Evolutionary conservation across 164 flowering plant genomes (phyloP).

Genomic region (Paratinospora sagittata): DNA sequence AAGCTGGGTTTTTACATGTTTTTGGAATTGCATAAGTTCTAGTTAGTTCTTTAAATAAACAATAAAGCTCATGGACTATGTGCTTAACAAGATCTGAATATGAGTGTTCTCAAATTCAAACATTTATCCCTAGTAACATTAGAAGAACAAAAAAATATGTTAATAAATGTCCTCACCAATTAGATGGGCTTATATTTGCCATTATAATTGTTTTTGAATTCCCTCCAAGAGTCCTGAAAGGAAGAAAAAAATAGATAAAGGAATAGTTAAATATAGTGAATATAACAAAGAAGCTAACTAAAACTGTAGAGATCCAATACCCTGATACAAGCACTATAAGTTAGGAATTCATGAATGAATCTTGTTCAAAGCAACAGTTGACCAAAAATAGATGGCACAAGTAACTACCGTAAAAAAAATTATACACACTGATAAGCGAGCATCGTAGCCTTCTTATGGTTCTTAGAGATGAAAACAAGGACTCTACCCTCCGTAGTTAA

Average conservation of each 20-base stretch:
- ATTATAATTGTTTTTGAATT: conserved; percentile 92
- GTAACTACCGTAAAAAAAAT: background rate
- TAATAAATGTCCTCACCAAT: conserved; percentile 42
- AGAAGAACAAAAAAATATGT: background rate
- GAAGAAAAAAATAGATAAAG: background rate
- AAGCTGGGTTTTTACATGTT: background rate
- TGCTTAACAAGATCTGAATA: background rate
- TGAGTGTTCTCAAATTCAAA: background rate
- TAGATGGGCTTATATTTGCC: conserved; percentile 91
- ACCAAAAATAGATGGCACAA: background rate
- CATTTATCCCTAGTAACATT: background rate
- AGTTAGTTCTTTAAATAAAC: background rate
- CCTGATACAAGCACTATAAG: background rate
- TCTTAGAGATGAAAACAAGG: background rate
- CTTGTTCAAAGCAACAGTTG: background rate
- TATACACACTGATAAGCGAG: background rate
- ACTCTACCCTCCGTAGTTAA: background rate
- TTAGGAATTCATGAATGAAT: background rate
- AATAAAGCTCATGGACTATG: background rate
- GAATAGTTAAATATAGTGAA: background rate
- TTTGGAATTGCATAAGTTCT: background rate
- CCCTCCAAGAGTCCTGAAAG: conserved; percentile 93
- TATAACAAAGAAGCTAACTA: background rate
- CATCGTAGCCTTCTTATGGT: background rate
- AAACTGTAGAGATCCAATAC: background rate